Evolutionary conservation across 2,329 filamentous ascomycete genomes (phyloP), one percentile per base, ranked within the genome.

Genomic region (Pseudopithomyces chartarum): DNA sequence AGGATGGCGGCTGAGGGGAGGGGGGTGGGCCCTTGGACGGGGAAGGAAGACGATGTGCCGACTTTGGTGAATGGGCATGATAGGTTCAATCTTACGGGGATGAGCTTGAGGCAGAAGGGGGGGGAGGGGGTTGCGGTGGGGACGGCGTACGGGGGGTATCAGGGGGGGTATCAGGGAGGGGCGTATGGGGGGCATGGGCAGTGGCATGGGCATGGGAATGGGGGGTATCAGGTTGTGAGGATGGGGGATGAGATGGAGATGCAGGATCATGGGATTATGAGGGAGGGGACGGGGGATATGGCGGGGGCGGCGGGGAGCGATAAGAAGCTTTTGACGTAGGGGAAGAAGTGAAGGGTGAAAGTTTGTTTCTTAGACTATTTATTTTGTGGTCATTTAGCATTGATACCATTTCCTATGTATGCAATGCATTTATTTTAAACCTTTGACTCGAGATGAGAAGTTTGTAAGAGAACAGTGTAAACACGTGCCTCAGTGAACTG

Each of bases 1-100:
- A 39, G 57, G 1, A 50, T 56, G 49, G 57, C 57, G 34, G 53
- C 52, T 13, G 57, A 58, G 43, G 56, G 56, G 13, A 8, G 52
- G 2, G 56, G 56, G 1, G 47, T 58, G 2, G 56, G 56, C 13
- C 56, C 56, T 2, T 58, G 56, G 56, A 11, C 17, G 10, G 52
- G 47, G 3, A 58, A 47, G 38, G 56, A 58, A 15, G 15, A 32
- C 2, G 56, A 58, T 45, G 52, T 58, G 19, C 56, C 56, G n/a
- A 42, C 32, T 29, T 33, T 55, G 32, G 54, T 17, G 42, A 52
- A 39, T 13, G 29, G 26, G 2, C 38, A 52, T 10, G 26, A 52
- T 10, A 3, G 7, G 20, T 58, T 61, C n/a, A 60, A 52, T 34
- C 26, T 60, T 1, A 57, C 52, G 32, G 38, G 43, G 2, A 34